Conservation (phyloP, 345 rosid species). For the Fremontodendron californicum region DNA sequence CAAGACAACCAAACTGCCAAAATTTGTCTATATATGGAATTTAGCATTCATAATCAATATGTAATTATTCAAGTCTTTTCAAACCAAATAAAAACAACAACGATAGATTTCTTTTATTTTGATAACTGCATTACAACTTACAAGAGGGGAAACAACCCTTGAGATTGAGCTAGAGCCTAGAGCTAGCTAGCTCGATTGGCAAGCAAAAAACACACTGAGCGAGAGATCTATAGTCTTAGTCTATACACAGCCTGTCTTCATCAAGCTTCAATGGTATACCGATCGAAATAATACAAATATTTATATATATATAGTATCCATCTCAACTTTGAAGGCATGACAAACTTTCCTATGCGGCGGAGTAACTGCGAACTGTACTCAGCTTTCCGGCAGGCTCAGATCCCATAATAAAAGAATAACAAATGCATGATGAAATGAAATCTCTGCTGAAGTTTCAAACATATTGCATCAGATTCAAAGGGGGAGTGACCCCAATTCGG, state of each 20-base stretch:
- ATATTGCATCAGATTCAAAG: not conserved
- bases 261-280: not conserved
- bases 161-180: not conserved
- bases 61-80: no score
- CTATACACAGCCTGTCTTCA: not conserved
- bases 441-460: not conserved
- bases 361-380: not conserved
- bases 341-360: not conserved
- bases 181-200: no score
- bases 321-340: not conserved
- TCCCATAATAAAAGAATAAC: not conserved
- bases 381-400: not conserved
- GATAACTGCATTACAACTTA: not conserved
- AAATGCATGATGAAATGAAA: not conserved
- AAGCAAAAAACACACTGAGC: not conserved
- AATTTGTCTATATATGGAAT: no score
- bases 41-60: no score
- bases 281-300: not conserved
- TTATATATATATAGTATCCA: not conserved
- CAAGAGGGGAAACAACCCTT: not conserved
- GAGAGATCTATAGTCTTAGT: not conserved
- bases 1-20: no score
- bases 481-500: not conserved
- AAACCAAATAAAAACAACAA: not conserved
- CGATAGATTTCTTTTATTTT: not conserved